phyloP scores from a whole-genome alignment of 2,329 filamentous ascomycete genomes.

The Fusarium nodosum region DNA sequence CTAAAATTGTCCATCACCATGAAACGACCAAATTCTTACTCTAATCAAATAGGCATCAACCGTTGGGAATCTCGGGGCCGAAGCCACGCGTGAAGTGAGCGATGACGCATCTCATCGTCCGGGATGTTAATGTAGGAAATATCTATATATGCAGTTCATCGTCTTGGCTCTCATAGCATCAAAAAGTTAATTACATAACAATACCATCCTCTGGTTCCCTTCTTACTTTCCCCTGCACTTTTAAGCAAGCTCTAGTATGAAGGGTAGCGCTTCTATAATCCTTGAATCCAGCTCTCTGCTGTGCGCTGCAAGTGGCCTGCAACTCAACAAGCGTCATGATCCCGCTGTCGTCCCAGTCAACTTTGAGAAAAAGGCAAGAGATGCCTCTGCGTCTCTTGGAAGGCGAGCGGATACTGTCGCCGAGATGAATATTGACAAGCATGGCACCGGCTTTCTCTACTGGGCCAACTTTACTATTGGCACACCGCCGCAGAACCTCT shows the following conservation, averaged over 20 bases:
- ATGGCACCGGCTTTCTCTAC: not conserved
- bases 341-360: not conserved
- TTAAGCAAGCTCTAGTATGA: not conserved
- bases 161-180: not conserved
- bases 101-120: not conserved
- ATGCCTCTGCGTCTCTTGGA: not conserved
- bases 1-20: not conserved
- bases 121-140: not conserved
- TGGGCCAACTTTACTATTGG: slow-evolving; percentile 4
- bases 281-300: not conserved
- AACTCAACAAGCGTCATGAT: not conserved
- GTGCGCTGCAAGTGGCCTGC: not conserved
- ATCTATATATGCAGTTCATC: not conserved
- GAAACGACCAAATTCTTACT: not conserved
- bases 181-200: not conserved
- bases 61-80: not conserved
- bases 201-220: not conserved
- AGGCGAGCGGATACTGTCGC: not conserved
- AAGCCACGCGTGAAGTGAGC: not conserved
- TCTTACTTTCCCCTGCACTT: too few relatives aligned
- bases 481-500: not conserved
- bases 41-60: not conserved
- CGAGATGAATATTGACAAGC: not conserved
- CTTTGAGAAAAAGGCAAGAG: not conserved
- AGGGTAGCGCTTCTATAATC: not conserved